These are phyloP conservation scores for Phytophthora pisi DNA, from an alignment of 352 stramenopile species.

Conservation along the genomic window DNA sequence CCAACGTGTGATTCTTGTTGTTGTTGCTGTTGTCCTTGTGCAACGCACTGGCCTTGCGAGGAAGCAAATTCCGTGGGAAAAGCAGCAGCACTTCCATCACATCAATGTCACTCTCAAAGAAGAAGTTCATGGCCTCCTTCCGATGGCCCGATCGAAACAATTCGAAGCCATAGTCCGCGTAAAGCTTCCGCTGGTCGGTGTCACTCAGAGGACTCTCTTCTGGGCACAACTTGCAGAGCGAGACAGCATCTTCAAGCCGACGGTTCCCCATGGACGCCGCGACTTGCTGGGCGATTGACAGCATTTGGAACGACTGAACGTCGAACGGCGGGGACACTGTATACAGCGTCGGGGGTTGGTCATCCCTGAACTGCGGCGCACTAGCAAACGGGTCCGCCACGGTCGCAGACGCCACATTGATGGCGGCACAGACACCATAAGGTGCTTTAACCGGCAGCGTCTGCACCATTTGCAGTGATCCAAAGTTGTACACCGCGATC, in stretches of 20 bases:
- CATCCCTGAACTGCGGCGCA: slow-evolving; percentile 15
- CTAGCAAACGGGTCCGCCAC: slow-evolving; percentile 1
- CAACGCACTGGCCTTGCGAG: slow-evolving; percentile 48
- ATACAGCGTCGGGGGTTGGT: slow-evolving; percentile 45
- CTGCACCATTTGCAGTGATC: slow-evolving; percentile 59
- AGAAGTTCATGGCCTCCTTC: slow-evolving; percentile 67
- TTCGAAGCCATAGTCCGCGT: slow-evolving; percentile 60
- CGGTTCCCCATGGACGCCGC: slow-evolving; percentile 40
- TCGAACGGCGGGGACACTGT: slow-evolving; percentile 50
- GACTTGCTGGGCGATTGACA: slow-evolving; percentile 57
- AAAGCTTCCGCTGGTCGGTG: slow-evolving; percentile 55
- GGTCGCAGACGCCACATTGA: slow-evolving; percentile 29
- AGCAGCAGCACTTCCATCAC: slow-evolving; percentile 70
- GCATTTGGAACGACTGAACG: slow-evolving; percentile 62
- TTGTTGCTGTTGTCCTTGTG: slow-evolving; percentile 36
- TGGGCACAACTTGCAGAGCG: slow-evolving; percentile 70
- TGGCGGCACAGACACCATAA: slow-evolving; percentile 42
- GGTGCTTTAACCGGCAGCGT: slow-evolving; percentile 59
- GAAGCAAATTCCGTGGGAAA: slow-evolving; percentile 74
- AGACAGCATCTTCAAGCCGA: slow-evolving; percentile 61
- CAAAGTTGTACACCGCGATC: slow-evolving; percentile 69
- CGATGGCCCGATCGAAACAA: slow-evolving; percentile 47
- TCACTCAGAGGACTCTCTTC: slow-evolving; percentile 66
- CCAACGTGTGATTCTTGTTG: slow-evolving; percentile 28
- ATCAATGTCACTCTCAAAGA: slow-evolving; percentile 49